Evolutionary conservation across 1,139 yeast species (phyloP), one percentile per base, ranked within the genome.

Genomic region (Kluyveromyces marxianus): DNA sequence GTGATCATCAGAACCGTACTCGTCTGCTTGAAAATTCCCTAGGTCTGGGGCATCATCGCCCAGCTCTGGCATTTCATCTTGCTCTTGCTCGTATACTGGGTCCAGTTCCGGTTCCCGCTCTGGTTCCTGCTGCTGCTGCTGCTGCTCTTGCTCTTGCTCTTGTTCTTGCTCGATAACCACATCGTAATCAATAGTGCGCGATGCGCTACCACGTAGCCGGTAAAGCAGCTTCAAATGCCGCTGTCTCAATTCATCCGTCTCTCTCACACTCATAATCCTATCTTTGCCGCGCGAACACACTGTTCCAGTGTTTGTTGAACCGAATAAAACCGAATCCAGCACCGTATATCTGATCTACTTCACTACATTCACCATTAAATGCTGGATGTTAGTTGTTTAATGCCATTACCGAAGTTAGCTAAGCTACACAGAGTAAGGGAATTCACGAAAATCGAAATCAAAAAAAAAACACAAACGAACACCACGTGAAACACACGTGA

Each of bases 151-250:
- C 29, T 35, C 39, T 31, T 35, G 30, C 41, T 33, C 35, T 4
- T 10, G 14, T 21, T 32, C 34, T 32, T n/a, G 34, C 14, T 32
- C 34, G 14, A 45, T 41, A 6, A 45, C 45, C 25, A 40, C 49
- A 27, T 47, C 50, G 10, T 43, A 42, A 24, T 48, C 56, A 10
- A 54, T 50, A 32, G 45, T 52, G 28, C 63, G 49, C 35, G 54
- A 49, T 21, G 58, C 57, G 34, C 62, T 57, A 25, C 63, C 63
- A 14, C 63, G 49, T 50, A 58, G 63, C 37, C 63, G 48, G 30
- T 54, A 52, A 46, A 57, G 47, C 25, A 55, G 48, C 50, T 55
- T 57, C 35, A 49, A 37, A 50, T 53, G 34, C 45, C 59, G 48
- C 54, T 54, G 43, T 32, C 14, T 35, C 43, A 40, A 24, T 7